Conservation (phyloP, 208 protist genomes). For the Crithidia expoeki region DNA sequence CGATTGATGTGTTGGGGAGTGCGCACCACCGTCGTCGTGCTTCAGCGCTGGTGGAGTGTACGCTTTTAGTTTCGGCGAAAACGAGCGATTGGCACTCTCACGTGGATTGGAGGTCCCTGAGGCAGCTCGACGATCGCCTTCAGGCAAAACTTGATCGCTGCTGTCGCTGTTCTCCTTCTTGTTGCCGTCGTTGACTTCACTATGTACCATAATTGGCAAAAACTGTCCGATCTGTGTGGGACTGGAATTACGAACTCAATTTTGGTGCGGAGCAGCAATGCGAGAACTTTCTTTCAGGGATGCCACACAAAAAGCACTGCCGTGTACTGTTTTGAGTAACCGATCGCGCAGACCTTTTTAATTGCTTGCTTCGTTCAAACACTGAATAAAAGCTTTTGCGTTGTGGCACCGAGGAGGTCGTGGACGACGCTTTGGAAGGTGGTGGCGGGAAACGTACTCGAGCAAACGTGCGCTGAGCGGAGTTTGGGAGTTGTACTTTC, state of each 20-base stretch:
- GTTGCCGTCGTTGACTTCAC: not conserved
- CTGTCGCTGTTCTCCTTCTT: not conserved
- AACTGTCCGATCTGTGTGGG: too few species aligned
- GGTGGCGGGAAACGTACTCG: too few species aligned
- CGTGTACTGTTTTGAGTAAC: not conserved
- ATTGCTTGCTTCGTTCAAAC: too few species aligned
- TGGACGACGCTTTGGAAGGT: too few species aligned
- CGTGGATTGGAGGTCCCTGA: not conserved
- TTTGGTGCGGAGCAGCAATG: not conserved
- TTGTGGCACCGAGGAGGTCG: too few species aligned
- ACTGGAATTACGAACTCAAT: too few species aligned
- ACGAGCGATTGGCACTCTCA: not conserved
- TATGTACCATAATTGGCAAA: too few species aligned
- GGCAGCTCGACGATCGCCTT: not conserved
- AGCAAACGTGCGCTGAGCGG: too few species aligned
- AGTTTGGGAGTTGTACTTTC: too few species aligned
- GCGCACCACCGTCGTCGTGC: not conserved
- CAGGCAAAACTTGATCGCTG: not conserved
- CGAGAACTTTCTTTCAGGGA: not conserved
- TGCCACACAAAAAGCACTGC: not conserved
- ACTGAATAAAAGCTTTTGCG: too few species aligned
- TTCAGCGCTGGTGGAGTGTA: not conserved
- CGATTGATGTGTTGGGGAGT: slow-evolving; percentile 11
- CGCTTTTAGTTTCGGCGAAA: not conserved
- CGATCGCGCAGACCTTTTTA: too few species aligned